A percentile compares a stretch with the other conserved stretches of the same genome.
phyloP scores from a whole-genome alignment of 1,284 basidiomycete genomes.

The Pyrrhoderma noxium region DNA sequence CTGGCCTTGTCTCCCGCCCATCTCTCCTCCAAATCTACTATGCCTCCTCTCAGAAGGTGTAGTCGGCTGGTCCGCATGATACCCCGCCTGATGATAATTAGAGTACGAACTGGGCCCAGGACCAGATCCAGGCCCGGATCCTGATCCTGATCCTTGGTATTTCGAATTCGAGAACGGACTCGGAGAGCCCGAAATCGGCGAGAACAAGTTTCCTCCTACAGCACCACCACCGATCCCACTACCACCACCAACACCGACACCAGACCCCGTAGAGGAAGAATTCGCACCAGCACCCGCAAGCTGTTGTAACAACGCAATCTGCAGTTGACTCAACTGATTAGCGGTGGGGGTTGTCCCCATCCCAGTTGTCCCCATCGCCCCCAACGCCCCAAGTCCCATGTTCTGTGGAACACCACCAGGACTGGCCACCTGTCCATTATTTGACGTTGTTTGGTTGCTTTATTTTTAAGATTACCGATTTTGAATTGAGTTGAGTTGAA shows the following conservation, averaged over 20 bases:
- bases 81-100: not conserved
- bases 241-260: too few species aligned
- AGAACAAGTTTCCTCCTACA: not conserved
- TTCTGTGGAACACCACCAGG: too few species aligned
- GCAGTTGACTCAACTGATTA: constrained; percentile 42
- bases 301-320: constrained; percentile 66
- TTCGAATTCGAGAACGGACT: not conserved
- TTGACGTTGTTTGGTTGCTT: constrained; percentile 58
- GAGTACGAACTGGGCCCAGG: constrained; percentile 28
- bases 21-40: constrained; percentile 31
- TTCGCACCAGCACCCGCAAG: constrained; percentile 32
- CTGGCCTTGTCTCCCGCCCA: too few species aligned
- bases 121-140: constrained; percentile 22
- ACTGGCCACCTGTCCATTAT: constrained; percentile 27
- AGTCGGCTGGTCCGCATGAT: not conserved
- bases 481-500: too few species aligned
- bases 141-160: not conserved
- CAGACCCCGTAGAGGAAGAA: too few species aligned
- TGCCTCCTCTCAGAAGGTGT: constrained; percentile 24
- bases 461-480: constrained; percentile 7
- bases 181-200: not conserved
- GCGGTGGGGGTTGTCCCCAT: constrained; percentile 27
- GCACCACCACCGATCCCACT: too few species aligned
- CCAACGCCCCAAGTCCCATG: too few species aligned
- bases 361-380: too few species aligned